phyloP scores from a whole-genome alignment of 805 yeast species.

The Metschnikowia santaceciliae region DNA sequence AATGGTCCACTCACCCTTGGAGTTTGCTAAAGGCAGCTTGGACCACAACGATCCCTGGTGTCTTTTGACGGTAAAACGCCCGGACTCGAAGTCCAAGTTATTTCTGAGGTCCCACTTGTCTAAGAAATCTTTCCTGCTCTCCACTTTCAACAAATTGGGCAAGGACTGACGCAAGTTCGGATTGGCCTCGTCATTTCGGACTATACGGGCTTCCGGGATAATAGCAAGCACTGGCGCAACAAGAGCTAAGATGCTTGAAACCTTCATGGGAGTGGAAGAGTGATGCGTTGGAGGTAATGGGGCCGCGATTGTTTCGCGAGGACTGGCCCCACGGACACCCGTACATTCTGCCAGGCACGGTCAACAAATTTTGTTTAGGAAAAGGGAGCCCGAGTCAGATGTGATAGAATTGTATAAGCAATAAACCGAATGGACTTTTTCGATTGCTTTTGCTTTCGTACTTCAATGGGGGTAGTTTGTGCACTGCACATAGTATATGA shows the following conservation, averaged over 20 bases:
- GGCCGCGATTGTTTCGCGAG: not conserved
- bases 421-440: too few species aligned
- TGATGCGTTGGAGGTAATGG: not conserved
- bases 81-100: slow-evolving; percentile 43
- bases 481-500: not conserved
- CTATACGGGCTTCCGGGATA: slow-evolving; percentile 15
- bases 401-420: too few species aligned
- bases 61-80: slow-evolving; percentile 42
- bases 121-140: slow-evolving; percentile 22
- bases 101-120: slow-evolving; percentile 38
- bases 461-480: not conserved
- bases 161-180: slow-evolving; percentile 22
- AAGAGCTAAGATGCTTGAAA: slow-evolving; percentile 1
- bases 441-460: too few species aligned
- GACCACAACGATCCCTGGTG: slow-evolving; percentile 48
- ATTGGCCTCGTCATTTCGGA: slow-evolving; percentile 6
- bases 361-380: not conserved
- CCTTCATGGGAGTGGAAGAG: slow-evolving; percentile 4
- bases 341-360: not conserved
- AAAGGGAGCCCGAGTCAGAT: not conserved
- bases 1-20: slow-evolving; percentile 46
- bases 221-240: slow-evolving; percentile 13
- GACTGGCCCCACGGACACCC: not conserved
- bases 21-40: slow-evolving; percentile 20
- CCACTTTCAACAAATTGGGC: slow-evolving; percentile 35